Conservation (phyloP, 2,329 filamentous ascomycete genomes). For the Capronia coronata region DNA sequence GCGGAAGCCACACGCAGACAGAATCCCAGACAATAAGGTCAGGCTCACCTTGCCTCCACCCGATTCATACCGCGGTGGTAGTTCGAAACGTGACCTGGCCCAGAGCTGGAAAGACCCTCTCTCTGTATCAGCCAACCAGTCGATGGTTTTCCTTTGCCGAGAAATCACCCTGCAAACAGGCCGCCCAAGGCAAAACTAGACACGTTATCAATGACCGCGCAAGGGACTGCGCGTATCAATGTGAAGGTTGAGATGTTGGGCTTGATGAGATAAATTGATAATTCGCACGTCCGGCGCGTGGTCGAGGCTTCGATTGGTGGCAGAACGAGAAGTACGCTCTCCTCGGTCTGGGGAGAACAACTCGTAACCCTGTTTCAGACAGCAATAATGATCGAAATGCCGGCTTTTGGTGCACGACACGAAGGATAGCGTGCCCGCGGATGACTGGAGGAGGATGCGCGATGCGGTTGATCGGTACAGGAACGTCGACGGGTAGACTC, state of each 20-base stretch:
- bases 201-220: not conserved
- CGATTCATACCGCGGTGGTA: not conserved
- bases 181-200: not conserved
- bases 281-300: not conserved
- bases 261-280: too few relatives aligned
- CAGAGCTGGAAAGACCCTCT: not conserved
- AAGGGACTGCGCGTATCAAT: not conserved
- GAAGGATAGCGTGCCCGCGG: not conserved
- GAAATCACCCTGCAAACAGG: not conserved
- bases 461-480: constrained; percentile 7
- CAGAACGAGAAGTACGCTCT: not conserved
- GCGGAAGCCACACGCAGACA: not conserved
- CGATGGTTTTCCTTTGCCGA: not conserved
- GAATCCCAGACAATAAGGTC: not conserved
- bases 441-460: not conserved
- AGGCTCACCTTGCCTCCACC: not conserved
- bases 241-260: too few relatives aligned
- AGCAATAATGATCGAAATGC: too few relatives aligned
- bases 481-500: not conserved
- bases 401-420: too few relatives aligned
- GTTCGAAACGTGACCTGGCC: not conserved
- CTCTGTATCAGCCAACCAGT: too few relatives aligned
- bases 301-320: not conserved
- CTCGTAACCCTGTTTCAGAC: too few relatives aligned
- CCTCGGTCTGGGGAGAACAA: too few relatives aligned